phyloP scores from a whole-genome alignment of 2,329 filamentous ascomycete species.

The Sporothrix dimorphospora region DNA sequence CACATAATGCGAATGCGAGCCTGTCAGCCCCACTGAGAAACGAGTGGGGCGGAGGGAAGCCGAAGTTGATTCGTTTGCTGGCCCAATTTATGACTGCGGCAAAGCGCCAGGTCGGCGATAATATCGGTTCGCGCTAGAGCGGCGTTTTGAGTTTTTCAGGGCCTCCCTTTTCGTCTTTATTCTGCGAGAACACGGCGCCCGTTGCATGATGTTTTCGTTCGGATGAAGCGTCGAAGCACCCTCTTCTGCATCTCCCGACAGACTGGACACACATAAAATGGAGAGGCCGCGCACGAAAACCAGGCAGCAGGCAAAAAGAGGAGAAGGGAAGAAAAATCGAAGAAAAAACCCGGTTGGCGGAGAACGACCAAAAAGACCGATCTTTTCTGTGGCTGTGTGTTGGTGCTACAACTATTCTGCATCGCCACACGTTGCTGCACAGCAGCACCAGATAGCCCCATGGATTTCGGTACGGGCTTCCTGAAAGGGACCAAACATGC shows the following conservation, averaged over 20 bases:
- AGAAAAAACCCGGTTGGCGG: neutral
- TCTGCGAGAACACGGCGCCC: neutral
- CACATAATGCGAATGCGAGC: slow-evolving; percentile 15
- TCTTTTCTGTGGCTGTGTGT: slow-evolving; percentile 9
- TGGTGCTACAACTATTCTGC: neutral
- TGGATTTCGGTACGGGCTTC: neutral
- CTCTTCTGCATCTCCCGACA: neutral
- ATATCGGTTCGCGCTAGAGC: no score
- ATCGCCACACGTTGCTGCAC: slow-evolving; percentile 6
- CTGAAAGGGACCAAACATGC: neutral
- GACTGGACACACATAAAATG: slow-evolving; percentile 12
- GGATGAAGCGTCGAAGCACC: neutral
- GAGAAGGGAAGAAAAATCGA: neutral
- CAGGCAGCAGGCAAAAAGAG: slow-evolving; percentile 13
- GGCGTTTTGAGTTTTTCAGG: neutral
- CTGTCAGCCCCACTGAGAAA: neutral
- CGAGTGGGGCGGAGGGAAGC: neutral
- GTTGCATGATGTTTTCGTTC: neutral
- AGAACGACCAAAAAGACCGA: neutral
- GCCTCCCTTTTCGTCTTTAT: neutral
- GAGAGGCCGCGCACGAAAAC: slow-evolving; percentile 7
- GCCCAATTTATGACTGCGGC: no score
- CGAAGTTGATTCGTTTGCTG: neutral
- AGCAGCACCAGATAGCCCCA: neutral
- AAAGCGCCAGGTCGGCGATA: no score